Evolutionary conservation across 176 grass and related monocot species (phyloP).

Genomic region (Bolboschoenus planiculmis): DNA sequence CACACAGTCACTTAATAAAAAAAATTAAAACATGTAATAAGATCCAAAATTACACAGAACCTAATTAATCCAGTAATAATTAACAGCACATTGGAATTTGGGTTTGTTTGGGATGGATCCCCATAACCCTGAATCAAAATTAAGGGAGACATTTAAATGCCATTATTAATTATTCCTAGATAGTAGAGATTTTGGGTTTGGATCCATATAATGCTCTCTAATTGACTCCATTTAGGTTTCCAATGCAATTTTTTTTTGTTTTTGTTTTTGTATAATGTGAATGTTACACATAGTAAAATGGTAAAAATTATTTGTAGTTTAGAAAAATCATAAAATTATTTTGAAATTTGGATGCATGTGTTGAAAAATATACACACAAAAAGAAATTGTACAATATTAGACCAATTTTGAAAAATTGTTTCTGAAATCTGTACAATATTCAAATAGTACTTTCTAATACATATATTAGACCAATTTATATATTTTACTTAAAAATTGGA

Average conservation of each 20-base stretch:
- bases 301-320: neutral
- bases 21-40: neutral
- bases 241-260: neutral
- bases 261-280: neutral
- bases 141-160: constrained; percentile 3
- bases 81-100: constrained; percentile 11
- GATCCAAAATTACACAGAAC: neutral
- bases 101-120: neutral
- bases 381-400: too few species aligned
- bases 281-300: neutral
- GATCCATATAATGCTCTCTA: neutral
- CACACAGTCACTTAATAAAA: too few species aligned
- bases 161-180: constrained; percentile 21
- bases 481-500: neutral
- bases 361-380: neutral
- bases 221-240: constrained; percentile 13
- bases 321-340: neutral
- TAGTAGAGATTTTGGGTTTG: constrained; percentile 3
- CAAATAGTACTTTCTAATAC: too few species aligned
- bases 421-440: too few species aligned
- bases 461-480: too few species aligned
- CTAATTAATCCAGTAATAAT: neutral
- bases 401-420: too few species aligned
- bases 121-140: constrained; percentile 6
- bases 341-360: neutral